Conservation (phyloP, 495 filamentous ascomycete genomes). For the Lasiosphaeria miniovina region DNA sequence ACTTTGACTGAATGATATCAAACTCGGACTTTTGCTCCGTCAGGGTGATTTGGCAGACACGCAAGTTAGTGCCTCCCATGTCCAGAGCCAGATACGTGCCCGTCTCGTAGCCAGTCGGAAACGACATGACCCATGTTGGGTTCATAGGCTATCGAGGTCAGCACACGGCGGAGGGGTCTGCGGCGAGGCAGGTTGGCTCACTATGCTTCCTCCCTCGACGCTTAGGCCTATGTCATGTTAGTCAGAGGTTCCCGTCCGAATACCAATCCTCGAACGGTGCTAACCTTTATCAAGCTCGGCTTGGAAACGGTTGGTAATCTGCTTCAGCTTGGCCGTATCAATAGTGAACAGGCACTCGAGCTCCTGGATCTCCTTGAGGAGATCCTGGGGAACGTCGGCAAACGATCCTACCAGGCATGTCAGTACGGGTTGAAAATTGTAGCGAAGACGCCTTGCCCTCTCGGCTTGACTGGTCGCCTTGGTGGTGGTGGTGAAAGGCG, state of each 20-base stretch:
- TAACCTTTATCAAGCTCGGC: slow-evolving; percentile 83
- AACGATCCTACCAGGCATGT: slow-evolving; percentile 36
- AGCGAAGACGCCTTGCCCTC: slow-evolving; percentile 26
- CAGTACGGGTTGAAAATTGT: slow-evolving; percentile 14
- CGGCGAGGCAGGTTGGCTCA: slow-evolving; percentile 45
- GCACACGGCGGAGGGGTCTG: neutral
- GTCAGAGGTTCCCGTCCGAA: neutral
- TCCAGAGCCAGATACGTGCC: slow-evolving; percentile 92
- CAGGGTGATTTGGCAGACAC: slow-evolving; percentile 93
- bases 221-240: slow-evolving; percentile 59
- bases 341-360: slow-evolving; percentile 87
- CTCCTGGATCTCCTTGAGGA: slow-evolving; percentile 76
- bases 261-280: slow-evolving; percentile 18
- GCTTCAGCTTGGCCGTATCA: slow-evolving; percentile 73
- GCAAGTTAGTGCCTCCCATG: slow-evolving; percentile 97
- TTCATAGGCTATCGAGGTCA: slow-evolving; percentile 79
- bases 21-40: slow-evolving; percentile 91
- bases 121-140: slow-evolving; percentile 95
- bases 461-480: slow-evolving; percentile 17
- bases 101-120: slow-evolving; percentile 82
- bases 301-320: slow-evolving; percentile 84
- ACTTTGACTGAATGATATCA: slow-evolving; percentile 98
- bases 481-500: slow-evolving; percentile 16
- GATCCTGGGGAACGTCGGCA: slow-evolving; percentile 68
- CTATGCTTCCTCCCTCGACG: slow-evolving; percentile 87